Percentiles rank a stretch among this genome's conserved stretches.
These are phyloP conservation scores for Fusarium neocosmosporiellum DNA, from an alignment of 2,329 filamentous ascomycete species.

Conservation along the genomic window DNA sequence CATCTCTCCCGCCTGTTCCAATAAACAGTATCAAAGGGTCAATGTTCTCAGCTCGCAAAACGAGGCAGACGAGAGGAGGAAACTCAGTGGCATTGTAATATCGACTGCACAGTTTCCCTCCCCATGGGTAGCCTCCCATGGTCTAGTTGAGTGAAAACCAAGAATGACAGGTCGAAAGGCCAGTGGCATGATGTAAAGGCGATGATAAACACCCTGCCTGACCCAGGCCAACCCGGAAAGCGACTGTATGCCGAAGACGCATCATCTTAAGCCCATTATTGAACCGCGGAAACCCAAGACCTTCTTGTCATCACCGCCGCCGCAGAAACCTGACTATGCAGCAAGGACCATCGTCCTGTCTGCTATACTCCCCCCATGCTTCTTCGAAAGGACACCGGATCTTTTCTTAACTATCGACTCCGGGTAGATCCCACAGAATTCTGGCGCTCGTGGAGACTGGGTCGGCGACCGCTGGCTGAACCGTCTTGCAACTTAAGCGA, in stretches of 20 bases:
- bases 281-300: slow-evolving; percentile 35
- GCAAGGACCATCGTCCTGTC: slow-evolving; percentile 24
- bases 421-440: slow-evolving; percentile 66
- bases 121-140: slow-evolving; percentile 7
- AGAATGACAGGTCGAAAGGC: slow-evolving; percentile 27
- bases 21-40: background rate
- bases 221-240: slow-evolving; percentile 24
- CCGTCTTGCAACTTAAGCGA: slow-evolving; percentile 91
- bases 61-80: slow-evolving; percentile 4
- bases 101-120: slow-evolving; percentile 17
- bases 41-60: slow-evolving; percentile 4
- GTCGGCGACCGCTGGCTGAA: slow-evolving; percentile 62
- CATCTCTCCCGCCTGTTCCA: background rate
- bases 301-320: slow-evolving; percentile 32
- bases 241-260: slow-evolving; percentile 31
- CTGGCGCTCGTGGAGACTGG: slow-evolving; percentile 68
- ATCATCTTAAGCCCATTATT: slow-evolving; percentile 36
- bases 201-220: slow-evolving; percentile 11
- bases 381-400: slow-evolving; percentile 20
- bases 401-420: slow-evolving; percentile 57
- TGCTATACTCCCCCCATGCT: slow-evolving; percentile 12
- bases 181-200: slow-evolving; percentile 17
- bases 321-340: slow-evolving; percentile 25
- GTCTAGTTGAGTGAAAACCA: slow-evolving; percentile 31
- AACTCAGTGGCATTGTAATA: slow-evolving; percentile 34